Evolutionary conservation across 768 basidiomycete species (phyloP).

Genomic region (Clathrus columnatus): DNA sequence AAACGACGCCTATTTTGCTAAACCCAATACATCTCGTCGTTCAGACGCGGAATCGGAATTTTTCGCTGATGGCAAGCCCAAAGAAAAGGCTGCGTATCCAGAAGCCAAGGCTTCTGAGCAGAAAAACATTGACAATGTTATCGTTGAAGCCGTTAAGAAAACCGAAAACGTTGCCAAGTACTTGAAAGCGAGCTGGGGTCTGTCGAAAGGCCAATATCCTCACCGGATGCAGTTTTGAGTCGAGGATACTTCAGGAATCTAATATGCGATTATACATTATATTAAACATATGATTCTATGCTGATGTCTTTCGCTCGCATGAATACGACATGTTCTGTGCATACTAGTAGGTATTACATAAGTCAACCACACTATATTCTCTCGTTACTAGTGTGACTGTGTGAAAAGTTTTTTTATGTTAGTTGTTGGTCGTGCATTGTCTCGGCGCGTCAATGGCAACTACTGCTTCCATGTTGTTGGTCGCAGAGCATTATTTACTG

Average conservation of each 20-base stretch:
- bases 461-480: not conserved
- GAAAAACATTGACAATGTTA: constrained; percentile 72
- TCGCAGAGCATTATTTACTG: constrained; percentile 8
- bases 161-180: constrained; percentile 88
- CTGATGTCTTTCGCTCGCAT: constrained; percentile 26
- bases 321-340: constrained; percentile 21
- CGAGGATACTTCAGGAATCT: constrained; percentile 8
- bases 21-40: constrained; percentile 59
- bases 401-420: not conserved
- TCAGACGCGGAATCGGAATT: constrained; percentile 92
- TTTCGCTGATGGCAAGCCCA: constrained; percentile 89
- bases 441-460: not conserved
- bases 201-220: constrained; percentile 95
- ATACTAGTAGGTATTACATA: not conserved
- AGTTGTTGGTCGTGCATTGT: not conserved
- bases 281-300: constrained; percentile 20
- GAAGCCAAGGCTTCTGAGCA: constrained; percentile 85
- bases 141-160: constrained; percentile 83
- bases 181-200: constrained; percentile 84
- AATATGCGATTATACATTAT: constrained; percentile 15
- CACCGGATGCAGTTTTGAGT: constrained; percentile 84
- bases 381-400: not conserved
- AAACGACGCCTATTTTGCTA: constrained; percentile 91
- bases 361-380: not conserved
- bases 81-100: constrained; percentile 79